Evolutionary conservation across 2,329 filamentous ascomycete genomes (phyloP).

Genomic region (Colletotrichum sidae): DNA sequence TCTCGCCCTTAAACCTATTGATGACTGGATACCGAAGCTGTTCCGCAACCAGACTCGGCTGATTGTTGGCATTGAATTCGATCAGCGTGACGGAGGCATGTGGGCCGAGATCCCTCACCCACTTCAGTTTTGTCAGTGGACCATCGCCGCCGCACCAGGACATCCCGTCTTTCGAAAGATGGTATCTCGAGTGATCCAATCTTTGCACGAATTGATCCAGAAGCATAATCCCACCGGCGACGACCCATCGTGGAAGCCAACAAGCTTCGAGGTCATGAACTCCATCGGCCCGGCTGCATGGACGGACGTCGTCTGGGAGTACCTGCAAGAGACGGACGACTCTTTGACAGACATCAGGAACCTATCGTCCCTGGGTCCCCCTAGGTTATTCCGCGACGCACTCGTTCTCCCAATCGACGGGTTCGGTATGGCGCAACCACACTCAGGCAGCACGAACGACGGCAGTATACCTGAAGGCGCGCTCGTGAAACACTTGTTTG

Average conservation of each 20-base stretch:
- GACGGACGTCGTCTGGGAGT: conserved; percentile 46
- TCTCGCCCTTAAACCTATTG: conserved; percentile 63
- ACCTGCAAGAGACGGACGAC: conserved; percentile 41
- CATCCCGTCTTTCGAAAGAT: conserved; percentile 46
- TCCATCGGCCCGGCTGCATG: conserved; percentile 47
- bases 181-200: conserved; percentile 40
- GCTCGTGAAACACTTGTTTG: background rate
- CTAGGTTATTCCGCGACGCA: background rate
- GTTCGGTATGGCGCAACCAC: conserved; percentile 1
- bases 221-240: background rate
- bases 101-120: conserved; percentile 45
- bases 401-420: conserved; percentile 9
- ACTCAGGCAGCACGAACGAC: conserved; percentile 8
- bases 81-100: conserved; percentile 41
- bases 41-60: conserved; percentile 40
- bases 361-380: background rate
- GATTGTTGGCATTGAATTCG: conserved; percentile 48
- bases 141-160: conserved; percentile 47
- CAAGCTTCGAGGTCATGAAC: conserved; percentile 46
- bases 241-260: conserved; percentile 33
- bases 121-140: conserved; percentile 51
- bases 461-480: background rate
- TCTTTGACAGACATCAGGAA: conserved; percentile 26
- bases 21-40: conserved; percentile 44
- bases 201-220: conserved; percentile 35